Percentiles rank a stretch among this genome's conserved stretches.
Conservation (phyloP, 495 filamentous ascomycete species). For the Talaromyces trachyspermus region DNA sequence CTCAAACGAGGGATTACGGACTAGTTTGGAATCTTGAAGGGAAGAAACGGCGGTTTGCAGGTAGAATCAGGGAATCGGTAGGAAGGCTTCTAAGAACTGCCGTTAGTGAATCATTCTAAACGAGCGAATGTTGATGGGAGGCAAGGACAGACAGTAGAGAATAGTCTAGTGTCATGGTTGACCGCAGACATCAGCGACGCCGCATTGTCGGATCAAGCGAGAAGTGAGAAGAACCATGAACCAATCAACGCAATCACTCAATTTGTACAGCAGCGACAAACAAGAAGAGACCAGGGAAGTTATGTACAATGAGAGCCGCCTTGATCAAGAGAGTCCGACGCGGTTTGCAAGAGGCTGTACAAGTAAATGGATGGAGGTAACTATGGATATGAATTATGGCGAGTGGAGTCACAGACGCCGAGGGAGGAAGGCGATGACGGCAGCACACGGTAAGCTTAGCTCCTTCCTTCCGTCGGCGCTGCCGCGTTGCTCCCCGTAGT, state of each 20-base stretch:
- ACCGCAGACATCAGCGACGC: conserved; percentile 9
- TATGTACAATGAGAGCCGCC: no score
- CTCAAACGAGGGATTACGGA: conserved; percentile 38
- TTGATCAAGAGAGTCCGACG: no score
- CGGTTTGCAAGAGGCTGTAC: no score
- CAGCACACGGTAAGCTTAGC: conserved; percentile 1
- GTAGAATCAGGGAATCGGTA: conserved; percentile 52
- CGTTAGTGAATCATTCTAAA: conserved; percentile 3
- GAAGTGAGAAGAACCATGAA: neutral
- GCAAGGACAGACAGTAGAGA: conserved; percentile 26
- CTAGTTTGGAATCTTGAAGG: conserved; percentile 66
- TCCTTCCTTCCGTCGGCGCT: neutral
- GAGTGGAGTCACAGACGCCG: conserved; percentile 1
- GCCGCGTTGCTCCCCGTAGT: neutral
- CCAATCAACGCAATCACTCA: no score
- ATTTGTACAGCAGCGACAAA: no score
- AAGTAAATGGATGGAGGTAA: no score
- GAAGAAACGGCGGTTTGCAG: conserved; percentile 67
- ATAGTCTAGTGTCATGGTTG: conserved; percentile 42
- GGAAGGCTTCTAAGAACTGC: conserved; percentile 42
- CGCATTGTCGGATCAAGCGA: conserved; percentile 9
- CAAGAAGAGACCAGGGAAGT: no score
- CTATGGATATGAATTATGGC: no score
- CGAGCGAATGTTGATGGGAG: neutral
- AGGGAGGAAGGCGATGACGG: neutral